These are phyloP conservation scores for Oleoguttula mirabilis DNA, from an alignment of 495 filamentous ascomycete species.

Conservation along the genomic window DNA sequence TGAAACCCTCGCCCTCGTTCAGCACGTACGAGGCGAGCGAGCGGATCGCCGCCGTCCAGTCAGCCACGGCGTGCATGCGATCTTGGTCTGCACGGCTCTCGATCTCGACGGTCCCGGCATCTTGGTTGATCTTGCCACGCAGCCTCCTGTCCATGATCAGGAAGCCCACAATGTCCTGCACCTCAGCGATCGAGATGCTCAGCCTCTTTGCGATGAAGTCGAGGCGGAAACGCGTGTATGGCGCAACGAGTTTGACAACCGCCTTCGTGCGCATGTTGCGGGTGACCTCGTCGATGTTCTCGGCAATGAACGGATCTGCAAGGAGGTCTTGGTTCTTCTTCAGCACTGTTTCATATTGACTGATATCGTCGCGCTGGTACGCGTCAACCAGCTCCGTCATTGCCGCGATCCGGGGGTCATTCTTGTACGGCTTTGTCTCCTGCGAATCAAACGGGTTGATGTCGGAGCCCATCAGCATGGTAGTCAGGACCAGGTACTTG, in stretches of 20 bases:
- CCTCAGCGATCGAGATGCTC: slow-evolving; percentile 70
- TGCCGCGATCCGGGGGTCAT: slow-evolving; percentile 82
- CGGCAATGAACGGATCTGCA: slow-evolving; percentile 88
- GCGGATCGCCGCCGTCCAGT: slow-evolving; percentile 58
- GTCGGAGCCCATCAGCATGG: slow-evolving; percentile 98
- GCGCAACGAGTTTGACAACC: slow-evolving; percentile 82
- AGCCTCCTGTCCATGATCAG: slow-evolving; percentile 83
- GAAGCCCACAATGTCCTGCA: slow-evolving; percentile 85
- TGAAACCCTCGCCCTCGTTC: slow-evolving; percentile 32
- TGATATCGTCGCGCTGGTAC: slow-evolving; percentile 91
- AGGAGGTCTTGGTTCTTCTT: slow-evolving; percentile 81
- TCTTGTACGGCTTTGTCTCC: slow-evolving; percentile 98
- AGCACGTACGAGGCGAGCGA: slow-evolving; percentile 31
- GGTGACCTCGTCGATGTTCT: slow-evolving; percentile 98
- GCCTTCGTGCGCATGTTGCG: slow-evolving; percentile 97
- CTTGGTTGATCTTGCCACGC: slow-evolving; percentile 79
- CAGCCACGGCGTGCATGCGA: slow-evolving; percentile 57
- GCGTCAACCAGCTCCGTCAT: slow-evolving; percentile 97
- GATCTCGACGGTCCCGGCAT: slow-evolving; percentile 69
- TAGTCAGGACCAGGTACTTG: slow-evolving; percentile 91
- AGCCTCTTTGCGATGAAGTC: slow-evolving; percentile 75
- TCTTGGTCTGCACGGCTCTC: slow-evolving; percentile 61
- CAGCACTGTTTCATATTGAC: slow-evolving; percentile 75
- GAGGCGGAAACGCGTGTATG: slow-evolving; percentile 84
- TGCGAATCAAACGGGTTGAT: slow-evolving; percentile 99